A percentile compares a stretch with the other conserved stretches of the same genome.
Evolutionary conservation across 2,329 filamentous ascomycete genomes (phyloP).

Genomic region (Alternaria gaisen): DNA sequence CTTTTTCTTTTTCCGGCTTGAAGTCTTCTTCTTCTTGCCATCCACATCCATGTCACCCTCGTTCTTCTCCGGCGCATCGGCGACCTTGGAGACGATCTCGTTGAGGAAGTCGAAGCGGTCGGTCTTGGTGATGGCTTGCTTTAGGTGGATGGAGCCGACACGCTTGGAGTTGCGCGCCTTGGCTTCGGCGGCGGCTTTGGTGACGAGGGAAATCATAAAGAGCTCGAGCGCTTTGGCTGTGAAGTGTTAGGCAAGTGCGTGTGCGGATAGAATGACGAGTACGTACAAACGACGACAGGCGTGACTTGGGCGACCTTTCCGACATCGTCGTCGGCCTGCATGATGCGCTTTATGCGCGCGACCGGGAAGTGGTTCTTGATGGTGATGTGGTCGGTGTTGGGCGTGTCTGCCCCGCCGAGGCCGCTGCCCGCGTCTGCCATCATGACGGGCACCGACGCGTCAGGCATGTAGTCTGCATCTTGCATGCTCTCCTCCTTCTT

Average conservation of each 20-base stretch:
- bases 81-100: slow-evolving; percentile 89
- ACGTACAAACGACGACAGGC: slow-evolving; percentile 84
- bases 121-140: slow-evolving; percentile 85
- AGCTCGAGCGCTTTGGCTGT: slow-evolving; percentile 91
- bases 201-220: slow-evolving; percentile 95
- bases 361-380: slow-evolving; percentile 97
- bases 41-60: slow-evolving; percentile 57
- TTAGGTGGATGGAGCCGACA: slow-evolving; percentile 89
- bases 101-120: slow-evolving; percentile 94
- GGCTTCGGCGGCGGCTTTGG: slow-evolving; percentile 85
- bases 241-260: slow-evolving; percentile 13
- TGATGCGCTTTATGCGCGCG: slow-evolving; percentile 96
- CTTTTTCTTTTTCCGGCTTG: slow-evolving; percentile 50
- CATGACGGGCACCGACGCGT: slow-evolving; percentile 40
- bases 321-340: slow-evolving; percentile 99
- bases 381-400: slow-evolving; percentile 65
- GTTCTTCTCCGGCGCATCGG: slow-evolving; percentile 66
- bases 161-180: slow-evolving; percentile 84
- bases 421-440: slow-evolving; percentile 33
- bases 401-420: slow-evolving; percentile 35
- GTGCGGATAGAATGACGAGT: neutral
- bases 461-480: slow-evolving; percentile 49
- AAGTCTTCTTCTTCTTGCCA: slow-evolving; percentile 56
- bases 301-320: slow-evolving; percentile 98
- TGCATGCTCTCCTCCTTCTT: slow-evolving; percentile 41